Evolutionary conservation across 495 filamentous ascomycete genomes (phyloP).

Genomic region (Baudoinia panamericana): DNA sequence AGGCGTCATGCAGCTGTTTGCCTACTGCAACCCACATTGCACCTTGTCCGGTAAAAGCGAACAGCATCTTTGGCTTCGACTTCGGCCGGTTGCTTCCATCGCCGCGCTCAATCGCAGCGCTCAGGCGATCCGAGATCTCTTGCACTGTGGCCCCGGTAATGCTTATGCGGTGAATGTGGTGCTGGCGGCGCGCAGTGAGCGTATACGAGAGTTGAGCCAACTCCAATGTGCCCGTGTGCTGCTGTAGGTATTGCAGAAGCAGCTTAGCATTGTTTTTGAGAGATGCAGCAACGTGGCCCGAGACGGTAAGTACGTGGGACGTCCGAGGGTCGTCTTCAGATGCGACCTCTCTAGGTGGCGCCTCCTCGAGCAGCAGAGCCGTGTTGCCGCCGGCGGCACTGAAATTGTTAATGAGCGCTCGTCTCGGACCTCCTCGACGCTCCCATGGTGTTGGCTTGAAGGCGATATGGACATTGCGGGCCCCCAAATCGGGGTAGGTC

Average conservation of each 20-base stretch:
- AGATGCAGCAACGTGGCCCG: conserved; percentile 36
- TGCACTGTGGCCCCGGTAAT: conserved; percentile 39
- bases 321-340: conserved; percentile 36
- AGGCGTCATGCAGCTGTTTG: conserved; percentile 2
- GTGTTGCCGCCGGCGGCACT: conserved; percentile 46
- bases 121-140: conserved; percentile 7
- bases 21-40: conserved; percentile 7
- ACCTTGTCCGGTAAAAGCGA: conserved; percentile 19
- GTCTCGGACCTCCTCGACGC: conserved; percentile 25
- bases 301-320: conserved; percentile 42
- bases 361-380: conserved; percentile 47
- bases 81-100: conserved; percentile 25
- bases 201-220: conserved; percentile 59
- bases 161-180: conserved; percentile 60
- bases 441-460: neutral
- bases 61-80: conserved; percentile 2
- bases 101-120: conserved; percentile 3
- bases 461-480: conserved; percentile 29
- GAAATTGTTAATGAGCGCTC: conserved; percentile 59
- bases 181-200: conserved; percentile 72
- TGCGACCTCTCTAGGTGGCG: conserved; percentile 21
- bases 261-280: conserved; percentile 25
- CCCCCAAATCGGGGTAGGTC: conserved; percentile 22
- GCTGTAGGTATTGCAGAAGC: conserved; percentile 36
- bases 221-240: conserved; percentile 30